Evolutionary conservation across 2,329 filamentous ascomycete genomes (phyloP), one percentile per base, ranked within the genome.

Genomic region (Pseudopyricularia javanii): DNA sequence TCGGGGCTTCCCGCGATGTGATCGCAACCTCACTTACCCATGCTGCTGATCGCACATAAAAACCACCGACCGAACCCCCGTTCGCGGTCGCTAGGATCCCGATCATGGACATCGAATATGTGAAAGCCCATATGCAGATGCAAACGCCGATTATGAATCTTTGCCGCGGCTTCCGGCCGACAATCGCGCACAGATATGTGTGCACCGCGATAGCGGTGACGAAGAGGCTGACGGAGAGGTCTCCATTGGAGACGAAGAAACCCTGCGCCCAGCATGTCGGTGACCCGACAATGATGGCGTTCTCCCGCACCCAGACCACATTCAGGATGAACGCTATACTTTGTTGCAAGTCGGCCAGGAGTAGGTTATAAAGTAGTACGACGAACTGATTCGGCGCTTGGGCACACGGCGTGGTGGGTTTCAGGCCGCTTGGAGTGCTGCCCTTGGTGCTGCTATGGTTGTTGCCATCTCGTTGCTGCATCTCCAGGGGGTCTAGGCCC

Each of bases 341-440:
- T 60, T 87, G 84, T 59, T 83, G 79, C 53, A 85, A 74, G 59
- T 88, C 84, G 54, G 84, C 83, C 22, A 85, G 66, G 5, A 88
- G 69, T 0, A 88, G 74, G 62, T 87, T 87, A 62, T 85, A 78
- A 54, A 87, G 83, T 4, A 88, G 71, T 0, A 87, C 70, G 28
- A 86, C 73, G 58, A 80, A 81, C 61, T 83, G 79, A 56, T 80
- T 81, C 2, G 59, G 60, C 45, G 60, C 54, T 1, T 17, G 20
- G 2, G 49, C 9, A 3, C 15, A 17, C 32, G 33, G 22, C 28
- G 20, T 11, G 1, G 30, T 4, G 7, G 48, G 22, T 22, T 6
- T 12, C 47, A 9, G 47, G 12, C 15, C 26, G 47, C 14, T 26
- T 17, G 11, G 37, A 17, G 37, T 15, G 33, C 8, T 30, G 45